A percentile compares a stretch with the other conserved stretches of the same genome.
phyloP scores from a whole-genome alignment of 2,329 filamentous ascomycete species.

The Alternaria sp. region DNA sequence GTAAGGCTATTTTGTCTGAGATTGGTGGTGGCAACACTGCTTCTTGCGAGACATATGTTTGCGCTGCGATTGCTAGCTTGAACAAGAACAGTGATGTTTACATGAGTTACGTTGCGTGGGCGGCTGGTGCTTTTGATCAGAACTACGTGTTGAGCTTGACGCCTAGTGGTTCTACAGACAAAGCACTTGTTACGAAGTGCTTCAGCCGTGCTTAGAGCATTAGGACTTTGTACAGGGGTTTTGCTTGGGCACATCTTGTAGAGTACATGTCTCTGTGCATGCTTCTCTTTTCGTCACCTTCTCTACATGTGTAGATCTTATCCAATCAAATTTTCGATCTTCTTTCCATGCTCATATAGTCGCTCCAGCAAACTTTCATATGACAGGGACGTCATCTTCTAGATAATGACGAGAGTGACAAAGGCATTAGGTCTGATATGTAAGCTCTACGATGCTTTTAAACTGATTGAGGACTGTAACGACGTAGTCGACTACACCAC shows the following conservation, averaged over 20 bases:
- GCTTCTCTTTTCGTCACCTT: neutral
- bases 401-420: neutral
- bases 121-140: slow-evolving; percentile 41
- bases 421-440: fast-evolving
- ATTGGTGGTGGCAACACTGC: slow-evolving; percentile 53
- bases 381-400: neutral
- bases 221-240: fast-evolving
- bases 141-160: slow-evolving; percentile 40
- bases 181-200: slow-evolving; percentile 2
- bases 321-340: neutral
- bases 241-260: neutral
- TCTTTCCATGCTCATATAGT: neutral
- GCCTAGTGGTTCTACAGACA: slow-evolving; percentile 16
- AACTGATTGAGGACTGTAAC: too few relatives aligned
- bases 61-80: slow-evolving; percentile 44
- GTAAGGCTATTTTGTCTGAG: slow-evolving; percentile 54
- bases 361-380: too few relatives aligned
- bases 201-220: slow-evolving; percentile 1
- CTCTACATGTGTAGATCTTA: slow-evolving; percentile 4
- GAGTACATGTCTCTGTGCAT: neutral
- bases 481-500: too few relatives aligned
- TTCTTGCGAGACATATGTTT: slow-evolving; percentile 47
- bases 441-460: neutral
- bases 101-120: slow-evolving; percentile 43
- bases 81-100: slow-evolving; percentile 46